These are phyloP conservation scores for Nepenthes mirabilis DNA, from an alignment of 148 eudicot genomes.

Conservation along the genomic window DNA sequence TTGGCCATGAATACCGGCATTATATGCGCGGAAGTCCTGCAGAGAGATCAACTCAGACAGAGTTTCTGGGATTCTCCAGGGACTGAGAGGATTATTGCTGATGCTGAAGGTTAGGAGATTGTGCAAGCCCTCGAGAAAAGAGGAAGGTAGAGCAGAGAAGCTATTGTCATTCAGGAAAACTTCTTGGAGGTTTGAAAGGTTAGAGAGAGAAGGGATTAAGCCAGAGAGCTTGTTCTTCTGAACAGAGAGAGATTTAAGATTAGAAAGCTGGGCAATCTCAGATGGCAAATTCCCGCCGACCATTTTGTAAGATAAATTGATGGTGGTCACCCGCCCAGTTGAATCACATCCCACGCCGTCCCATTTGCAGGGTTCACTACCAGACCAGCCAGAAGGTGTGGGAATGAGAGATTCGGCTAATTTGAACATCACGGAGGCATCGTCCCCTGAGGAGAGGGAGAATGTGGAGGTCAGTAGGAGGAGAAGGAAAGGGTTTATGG, in stretches of 20 bases:
- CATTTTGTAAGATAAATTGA: constrained; percentile 19
- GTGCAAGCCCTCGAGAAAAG: constrained; percentile 28
- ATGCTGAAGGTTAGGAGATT: constrained; percentile 33
- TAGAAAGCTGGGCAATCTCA: constrained; percentile 24
- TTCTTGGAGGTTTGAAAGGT: constrained; percentile 25
- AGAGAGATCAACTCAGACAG: constrained; percentile 24
- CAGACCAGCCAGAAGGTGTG: constrained; percentile 39
- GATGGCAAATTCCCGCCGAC: constrained; percentile 42
- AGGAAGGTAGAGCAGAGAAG: constrained; percentile 22
- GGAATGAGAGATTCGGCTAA: constrained; percentile 23
- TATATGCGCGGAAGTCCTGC: constrained; percentile 16
- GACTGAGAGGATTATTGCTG: constrained; percentile 25
- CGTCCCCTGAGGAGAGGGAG: constrained; percentile 17
- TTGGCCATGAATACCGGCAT: constrained; percentile 21
- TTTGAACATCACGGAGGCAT: constrained; percentile 30
- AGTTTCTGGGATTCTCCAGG: constrained; percentile 34
- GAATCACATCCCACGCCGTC: constrained; percentile 34
- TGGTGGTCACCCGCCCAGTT: constrained; percentile 16
- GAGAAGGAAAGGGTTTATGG: constrained; percentile 7
- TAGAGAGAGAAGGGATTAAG: constrained; percentile 32
- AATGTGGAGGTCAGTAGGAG: constrained; percentile 5
- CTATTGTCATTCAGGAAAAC: constrained; percentile 30
- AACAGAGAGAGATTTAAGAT: constrained; percentile 31
- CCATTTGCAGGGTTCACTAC: constrained; percentile 41
- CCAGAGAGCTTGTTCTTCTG: constrained; percentile 49